These are phyloP conservation scores for Nemania abortiva DNA, from an alignment of 2,329 filamentous ascomycete species.

Conservation along the genomic window DNA sequence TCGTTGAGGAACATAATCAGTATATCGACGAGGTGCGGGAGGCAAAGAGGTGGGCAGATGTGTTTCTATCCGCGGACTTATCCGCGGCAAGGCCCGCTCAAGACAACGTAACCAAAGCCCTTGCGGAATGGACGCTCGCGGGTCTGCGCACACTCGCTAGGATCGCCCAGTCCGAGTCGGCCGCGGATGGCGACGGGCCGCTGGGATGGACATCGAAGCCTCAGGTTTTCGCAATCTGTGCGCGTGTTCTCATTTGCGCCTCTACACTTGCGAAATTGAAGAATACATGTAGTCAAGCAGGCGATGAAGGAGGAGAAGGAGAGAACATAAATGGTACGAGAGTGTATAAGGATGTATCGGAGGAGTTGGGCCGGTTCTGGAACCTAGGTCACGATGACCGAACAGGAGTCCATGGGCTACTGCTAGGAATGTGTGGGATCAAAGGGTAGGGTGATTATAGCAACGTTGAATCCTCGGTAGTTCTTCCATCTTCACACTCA, in stretches of 20 bases:
- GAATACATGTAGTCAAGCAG: neutral
- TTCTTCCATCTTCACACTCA: neutral
- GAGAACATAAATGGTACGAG: neutral
- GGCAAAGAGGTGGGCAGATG: slow-evolving; percentile 72
- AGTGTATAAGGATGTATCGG: slow-evolving; percentile 30
- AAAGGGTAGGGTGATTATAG: neutral
- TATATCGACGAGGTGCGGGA: slow-evolving; percentile 87
- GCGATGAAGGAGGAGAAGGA: slow-evolving; percentile 4
- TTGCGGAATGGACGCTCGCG: slow-evolving; percentile 62
- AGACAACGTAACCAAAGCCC: slow-evolving; percentile 40
- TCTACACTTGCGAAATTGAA: slow-evolving; percentile 49
- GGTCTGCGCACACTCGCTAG: slow-evolving; percentile 61
- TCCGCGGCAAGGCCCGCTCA: slow-evolving; percentile 10
- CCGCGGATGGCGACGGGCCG: slow-evolving; percentile 66
- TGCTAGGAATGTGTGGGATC: slow-evolving; percentile 46
- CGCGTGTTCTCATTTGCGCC: slow-evolving; percentile 59
- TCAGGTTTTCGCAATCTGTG: slow-evolving; percentile 73
- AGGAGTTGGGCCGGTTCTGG: slow-evolving; percentile 44
- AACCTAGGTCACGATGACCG: slow-evolving; percentile 37
- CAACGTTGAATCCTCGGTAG: neutral
- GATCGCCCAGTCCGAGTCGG: slow-evolving; percentile 41
- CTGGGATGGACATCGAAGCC: slow-evolving; percentile 79
- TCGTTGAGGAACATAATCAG: slow-evolving; percentile 92
- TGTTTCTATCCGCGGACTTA: slow-evolving; percentile 54
- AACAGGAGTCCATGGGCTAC: slow-evolving; percentile 45